A percentile compares a stretch with the other conserved stretches of the same genome.
Conservation (phyloP, 2,329 filamentous ascomycete species). For the Sarocladiaceae sp. region DNA sequence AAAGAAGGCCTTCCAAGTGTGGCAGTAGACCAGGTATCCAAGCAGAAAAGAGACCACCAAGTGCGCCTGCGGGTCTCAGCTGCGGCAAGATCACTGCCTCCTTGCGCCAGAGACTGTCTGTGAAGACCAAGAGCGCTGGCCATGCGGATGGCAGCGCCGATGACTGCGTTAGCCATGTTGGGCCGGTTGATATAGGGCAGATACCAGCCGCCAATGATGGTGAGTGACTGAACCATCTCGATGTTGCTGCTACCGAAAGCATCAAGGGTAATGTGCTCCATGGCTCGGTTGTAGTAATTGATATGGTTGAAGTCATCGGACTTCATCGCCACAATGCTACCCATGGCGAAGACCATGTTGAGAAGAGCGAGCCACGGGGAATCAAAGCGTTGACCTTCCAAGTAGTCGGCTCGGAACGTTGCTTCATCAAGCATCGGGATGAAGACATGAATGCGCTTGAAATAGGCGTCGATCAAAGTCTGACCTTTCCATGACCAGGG, state of each 20-base stretch:
- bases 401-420: conserved; percentile 63
- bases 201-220: conserved; percentile 66
- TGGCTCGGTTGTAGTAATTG: conserved; percentile 65
- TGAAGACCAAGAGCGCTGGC: conserved; percentile 68
- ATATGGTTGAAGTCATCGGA: conserved; percentile 64
- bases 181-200: conserved; percentile 72
- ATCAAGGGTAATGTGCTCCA: conserved; percentile 62
- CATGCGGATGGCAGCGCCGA: conserved; percentile 67
- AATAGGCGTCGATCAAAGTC: conserved; percentile 70
- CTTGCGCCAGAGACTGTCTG: conserved; percentile 40
- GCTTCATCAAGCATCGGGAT: conserved; percentile 71
- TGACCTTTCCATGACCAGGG: conserved; percentile 62
- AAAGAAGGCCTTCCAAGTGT: conserved; percentile 68
- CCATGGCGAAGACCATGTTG: conserved; percentile 74
- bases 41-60: conserved; percentile 72
- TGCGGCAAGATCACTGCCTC: conserved; percentile 9
- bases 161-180: conserved; percentile 68
- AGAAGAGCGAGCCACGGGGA: conserved; percentile 67
- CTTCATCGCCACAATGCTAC: conserved; percentile 64
- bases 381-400: conserved; percentile 50
- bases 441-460: conserved; percentile 67
- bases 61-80: conserved; percentile 59
- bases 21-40: conserved; percentile 71
- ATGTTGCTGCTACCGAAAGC: conserved; percentile 27
- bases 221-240: conserved; percentile 23